A percentile compares a stretch with the other conserved stretches of the same genome.
phyloP scores from a whole-genome alignment of 176 grass and related monocot genomes.

The Triticum urartu region DNA sequence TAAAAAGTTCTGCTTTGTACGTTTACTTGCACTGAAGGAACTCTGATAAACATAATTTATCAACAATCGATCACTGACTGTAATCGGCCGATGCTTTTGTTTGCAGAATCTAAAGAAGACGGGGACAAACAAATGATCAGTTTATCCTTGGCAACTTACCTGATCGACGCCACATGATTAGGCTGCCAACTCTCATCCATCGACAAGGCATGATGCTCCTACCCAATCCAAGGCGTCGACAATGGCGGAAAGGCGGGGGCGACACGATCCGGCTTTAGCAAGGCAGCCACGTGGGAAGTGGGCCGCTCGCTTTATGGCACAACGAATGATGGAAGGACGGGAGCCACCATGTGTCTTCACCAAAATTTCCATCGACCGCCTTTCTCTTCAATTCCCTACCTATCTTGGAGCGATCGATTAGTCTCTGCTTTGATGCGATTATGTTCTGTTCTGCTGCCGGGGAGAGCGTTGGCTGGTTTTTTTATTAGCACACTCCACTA shows the following conservation, averaged over 20 bases:
- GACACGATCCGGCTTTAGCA: constrained; percentile 11
- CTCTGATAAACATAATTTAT: background rate
- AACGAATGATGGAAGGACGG: background rate
- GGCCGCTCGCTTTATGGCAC: background rate
- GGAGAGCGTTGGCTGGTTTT: too few species aligned
- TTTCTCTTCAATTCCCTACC: constrained; percentile 5
- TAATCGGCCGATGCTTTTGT: background rate
- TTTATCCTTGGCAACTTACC: background rate
- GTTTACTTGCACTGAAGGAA: background rate
- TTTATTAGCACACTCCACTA: too few species aligned
- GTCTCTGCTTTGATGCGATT: background rate
- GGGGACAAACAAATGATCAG: too few species aligned
- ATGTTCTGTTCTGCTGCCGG: too few species aligned
- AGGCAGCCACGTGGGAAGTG: constrained; percentile 41
- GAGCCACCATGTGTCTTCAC: constrained; percentile 21
- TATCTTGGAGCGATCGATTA: background rate
- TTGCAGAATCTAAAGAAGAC: background rate
- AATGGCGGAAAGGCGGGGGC: constrained; percentile 25
- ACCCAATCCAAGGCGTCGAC: background rate
- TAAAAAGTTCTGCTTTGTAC: background rate
- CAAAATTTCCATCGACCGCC: background rate
- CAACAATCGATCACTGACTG: background rate
- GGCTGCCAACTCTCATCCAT: too few species aligned
- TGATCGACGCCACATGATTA: background rate
- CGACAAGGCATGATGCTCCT: too few species aligned